Evolutionary conservation across 768 basidiomycete species (phyloP).

Genomic region (Hirschioporus abietinus): DNA sequence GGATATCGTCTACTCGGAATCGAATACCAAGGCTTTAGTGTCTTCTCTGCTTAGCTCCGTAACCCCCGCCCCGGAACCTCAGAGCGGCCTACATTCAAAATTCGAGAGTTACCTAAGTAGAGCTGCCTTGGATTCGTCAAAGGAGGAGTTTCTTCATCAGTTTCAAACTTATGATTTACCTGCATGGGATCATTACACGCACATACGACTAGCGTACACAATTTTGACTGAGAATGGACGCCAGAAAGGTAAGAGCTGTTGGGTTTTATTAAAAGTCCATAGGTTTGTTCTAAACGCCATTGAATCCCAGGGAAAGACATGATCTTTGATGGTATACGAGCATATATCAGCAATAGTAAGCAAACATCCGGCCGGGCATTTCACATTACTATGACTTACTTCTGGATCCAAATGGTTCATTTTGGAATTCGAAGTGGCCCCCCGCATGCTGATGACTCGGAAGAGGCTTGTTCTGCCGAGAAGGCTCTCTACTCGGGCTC

Average conservation of each 20-base stretch:
- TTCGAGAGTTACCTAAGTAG: conserved; percentile 13
- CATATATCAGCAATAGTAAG: conserved; percentile 32
- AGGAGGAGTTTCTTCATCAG: conserved; percentile 29
- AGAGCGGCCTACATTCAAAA: background rate
- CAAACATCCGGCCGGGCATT: conserved; percentile 34
- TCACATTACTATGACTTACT: conserved; percentile 45
- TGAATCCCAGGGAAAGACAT: conserved; percentile 34
- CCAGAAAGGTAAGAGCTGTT: conserved; percentile 30
- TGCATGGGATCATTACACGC: conserved; percentile 45
- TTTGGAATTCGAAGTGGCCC: conserved; percentile 29
- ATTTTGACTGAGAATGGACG: conserved; percentile 35
- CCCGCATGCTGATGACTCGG: background rate
- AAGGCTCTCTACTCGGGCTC: background rate
- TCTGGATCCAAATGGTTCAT: conserved; percentile 47
- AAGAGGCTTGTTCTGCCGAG: background rate
- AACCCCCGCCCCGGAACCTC: background rate
- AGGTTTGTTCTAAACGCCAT: background rate
- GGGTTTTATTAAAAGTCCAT: background rate
- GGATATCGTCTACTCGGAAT: conserved; percentile 6
- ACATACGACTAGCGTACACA: conserved; percentile 39
- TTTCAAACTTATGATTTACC: conserved; percentile 32
- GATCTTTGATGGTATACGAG: conserved; percentile 37
- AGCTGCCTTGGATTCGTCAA: conserved; percentile 23
- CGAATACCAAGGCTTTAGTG: background rate
- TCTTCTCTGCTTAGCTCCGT: no score